Evolutionary conservation across 2,329 filamentous ascomycete genomes (phyloP), one percentile per base, ranked within the genome.

Genomic region (Apiospora aurea): DNA sequence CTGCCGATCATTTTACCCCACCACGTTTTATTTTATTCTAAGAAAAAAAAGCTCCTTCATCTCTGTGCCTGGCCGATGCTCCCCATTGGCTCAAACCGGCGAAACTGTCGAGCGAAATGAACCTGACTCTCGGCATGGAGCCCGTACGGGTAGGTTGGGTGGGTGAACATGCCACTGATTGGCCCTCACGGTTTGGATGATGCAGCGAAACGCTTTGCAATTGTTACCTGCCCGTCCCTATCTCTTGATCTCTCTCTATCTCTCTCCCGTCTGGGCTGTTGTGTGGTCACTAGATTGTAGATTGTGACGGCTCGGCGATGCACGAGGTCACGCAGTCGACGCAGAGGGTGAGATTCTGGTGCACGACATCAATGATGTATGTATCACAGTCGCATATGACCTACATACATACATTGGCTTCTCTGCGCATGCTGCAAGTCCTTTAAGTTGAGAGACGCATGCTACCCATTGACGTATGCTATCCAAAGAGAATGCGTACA

Each of bases 221-320:
- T 8, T 64, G 34, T 41, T 64, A 64, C 57, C 34, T 18, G 34
- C 53, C 26, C n/a, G 4, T 51, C n/a, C 13, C n/a, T 51, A 11
- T 24, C 24, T 57, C 14, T 21, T 13, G 41, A 43, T 14, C 29
- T 34, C 16, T 34, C 16, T 38, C 34, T 8, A 34, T 34, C 29
- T 21, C 29, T 34, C 26, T 7, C 29, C 26, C 26, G 7, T 11
- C 53, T 57, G 14, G 10, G 8, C n/a, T 29, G 13, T 53, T 29
- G 24, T 53, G 29, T 61, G 53, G 53, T 64, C 41, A 64, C 57
- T 29, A 29, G 26, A 29, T 3, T 29, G 26, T 34, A 64, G 34
- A n/a, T 41, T 64, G 57, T 64, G 57, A 64, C 57, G 34, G 57
- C 34, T 64, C 57, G 57, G 57, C 57, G 57, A 64, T 41, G 57